phyloP scores from a whole-genome alignment of 805 yeast genomes.

The Starmerella stellata region DNA sequence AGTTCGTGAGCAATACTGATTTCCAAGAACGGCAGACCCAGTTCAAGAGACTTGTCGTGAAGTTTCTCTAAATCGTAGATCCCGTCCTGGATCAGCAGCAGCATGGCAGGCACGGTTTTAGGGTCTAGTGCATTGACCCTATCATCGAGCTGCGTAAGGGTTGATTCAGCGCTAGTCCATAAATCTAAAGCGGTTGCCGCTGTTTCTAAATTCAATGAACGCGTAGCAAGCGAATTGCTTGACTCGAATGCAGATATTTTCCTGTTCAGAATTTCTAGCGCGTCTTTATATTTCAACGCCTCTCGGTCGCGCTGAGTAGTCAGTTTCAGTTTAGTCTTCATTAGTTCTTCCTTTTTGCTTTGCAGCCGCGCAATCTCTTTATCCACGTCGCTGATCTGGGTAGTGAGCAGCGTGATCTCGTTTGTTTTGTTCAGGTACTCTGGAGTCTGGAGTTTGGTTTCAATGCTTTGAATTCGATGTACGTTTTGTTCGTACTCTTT shows the following conservation, averaged over 20 bases:
- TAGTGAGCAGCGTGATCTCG: background rate
- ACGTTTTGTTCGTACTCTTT: too few relatives aligned
- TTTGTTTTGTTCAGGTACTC: background rate
- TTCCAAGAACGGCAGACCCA: slow-evolving; percentile 18
- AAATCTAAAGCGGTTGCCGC: too few relatives aligned
- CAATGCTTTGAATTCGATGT: background rate
- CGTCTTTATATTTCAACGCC: background rate
- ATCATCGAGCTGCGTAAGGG: background rate
- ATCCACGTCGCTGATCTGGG: background rate
- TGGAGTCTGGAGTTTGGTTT: background rate
- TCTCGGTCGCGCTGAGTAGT: background rate
- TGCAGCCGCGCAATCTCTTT: background rate
- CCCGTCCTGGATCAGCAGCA: background rate
- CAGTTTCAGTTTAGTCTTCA: background rate
- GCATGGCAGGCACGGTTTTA: background rate
- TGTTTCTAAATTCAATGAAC: too few relatives aligned
- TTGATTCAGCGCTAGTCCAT: too few relatives aligned
- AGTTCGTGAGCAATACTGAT: slow-evolving; percentile 22
- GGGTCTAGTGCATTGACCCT: background rate
- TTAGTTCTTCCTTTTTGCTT: background rate
- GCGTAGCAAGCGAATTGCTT: too few relatives aligned
- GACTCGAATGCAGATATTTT: too few relatives aligned
- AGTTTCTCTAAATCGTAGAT: slow-evolving; percentile 6
- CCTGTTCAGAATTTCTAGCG: too few relatives aligned
- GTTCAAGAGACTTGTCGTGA: slow-evolving; percentile 10